phyloP scores from a whole-genome alignment of 768 basidiomycete genomes.

The Leucosporidium creatinivorum region DNA sequence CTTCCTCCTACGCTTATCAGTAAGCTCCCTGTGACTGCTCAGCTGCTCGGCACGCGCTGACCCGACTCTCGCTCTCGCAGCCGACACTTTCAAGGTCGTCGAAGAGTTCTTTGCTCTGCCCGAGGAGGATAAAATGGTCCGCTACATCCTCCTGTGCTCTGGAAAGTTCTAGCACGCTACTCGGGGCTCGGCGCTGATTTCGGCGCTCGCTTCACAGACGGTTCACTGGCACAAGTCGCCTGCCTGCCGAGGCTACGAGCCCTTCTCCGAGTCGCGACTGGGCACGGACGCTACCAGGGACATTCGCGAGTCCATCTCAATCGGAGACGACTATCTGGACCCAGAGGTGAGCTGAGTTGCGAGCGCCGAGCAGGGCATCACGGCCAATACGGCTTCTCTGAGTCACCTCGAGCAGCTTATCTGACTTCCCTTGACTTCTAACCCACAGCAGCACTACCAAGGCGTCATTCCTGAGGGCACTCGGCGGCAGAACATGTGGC shows the following conservation, averaged over 20 bases:
- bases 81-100: conserved; percentile 10
- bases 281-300: conserved; percentile 4
- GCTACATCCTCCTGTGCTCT: background rate
- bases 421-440: no score
- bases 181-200: background rate
- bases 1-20: background rate
- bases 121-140: background rate
- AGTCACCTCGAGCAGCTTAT: no score
- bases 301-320: conserved; percentile 20
- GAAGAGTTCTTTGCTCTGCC: conserved; percentile 19
- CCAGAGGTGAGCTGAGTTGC: background rate
- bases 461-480: conserved; percentile 4
- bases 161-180: background rate
- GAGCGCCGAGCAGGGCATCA: no score
- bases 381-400: no score
- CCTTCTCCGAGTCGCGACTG: conserved; percentile 12
- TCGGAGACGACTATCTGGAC: conserved; percentile 25
- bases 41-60: background rate
- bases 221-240: conserved; percentile 20
- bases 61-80: background rate
- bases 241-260: conserved; percentile 20
- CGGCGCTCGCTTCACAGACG: conserved; percentile 4
- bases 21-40: background rate
- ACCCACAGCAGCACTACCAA: conserved; percentile 6
- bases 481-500: conserved; percentile 27